Evolutionary conservation across 495 filamentous ascomycete genomes (phyloP).

Genomic region (Apodospora peruviana): DNA sequence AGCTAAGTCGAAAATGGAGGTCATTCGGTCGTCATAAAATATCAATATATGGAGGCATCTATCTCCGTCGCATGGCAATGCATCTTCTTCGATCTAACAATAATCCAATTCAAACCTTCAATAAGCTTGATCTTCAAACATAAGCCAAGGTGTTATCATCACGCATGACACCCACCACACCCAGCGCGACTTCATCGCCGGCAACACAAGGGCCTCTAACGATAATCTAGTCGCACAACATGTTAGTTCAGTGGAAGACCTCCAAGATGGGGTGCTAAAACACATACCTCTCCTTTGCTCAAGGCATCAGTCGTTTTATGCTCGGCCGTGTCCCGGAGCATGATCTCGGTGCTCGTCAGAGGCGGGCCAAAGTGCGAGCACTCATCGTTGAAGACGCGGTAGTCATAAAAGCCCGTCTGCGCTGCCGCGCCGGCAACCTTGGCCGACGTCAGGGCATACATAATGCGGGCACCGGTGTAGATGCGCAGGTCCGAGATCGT

Average conservation of each 20-base stretch:
- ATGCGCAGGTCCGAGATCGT: constrained; percentile 74
- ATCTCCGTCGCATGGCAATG: too few species aligned
- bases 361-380: constrained; percentile 78
- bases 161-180: constrained; percentile 50
- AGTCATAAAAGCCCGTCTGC: constrained; percentile 85
- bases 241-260: constrained; percentile 1
- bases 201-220: constrained; percentile 65
- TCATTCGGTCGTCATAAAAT: too few species aligned
- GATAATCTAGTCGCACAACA: constrained; percentile 42
- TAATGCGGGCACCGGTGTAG: constrained; percentile 71
- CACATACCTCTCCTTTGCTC: constrained; percentile 57
- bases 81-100: too few species aligned
- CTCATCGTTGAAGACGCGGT: constrained; percentile 55
- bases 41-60: too few species aligned
- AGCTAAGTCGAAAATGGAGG: too few species aligned
- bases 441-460: constrained; percentile 80
- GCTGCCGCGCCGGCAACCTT: constrained; percentile 77
- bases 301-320: constrained; percentile 56
- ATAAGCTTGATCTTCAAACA: constrained; percentile 14
- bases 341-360: constrained; percentile 71
- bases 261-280: neutral
- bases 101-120: neutral
- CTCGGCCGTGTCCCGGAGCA: constrained; percentile 54
- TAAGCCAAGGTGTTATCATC: constrained; percentile 52
- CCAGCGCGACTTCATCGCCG: constrained; percentile 53